Evolutionary conservation across 1,284 basidiomycete genomes (phyloP).

Genomic region (Moniliophthora roreri): DNA sequence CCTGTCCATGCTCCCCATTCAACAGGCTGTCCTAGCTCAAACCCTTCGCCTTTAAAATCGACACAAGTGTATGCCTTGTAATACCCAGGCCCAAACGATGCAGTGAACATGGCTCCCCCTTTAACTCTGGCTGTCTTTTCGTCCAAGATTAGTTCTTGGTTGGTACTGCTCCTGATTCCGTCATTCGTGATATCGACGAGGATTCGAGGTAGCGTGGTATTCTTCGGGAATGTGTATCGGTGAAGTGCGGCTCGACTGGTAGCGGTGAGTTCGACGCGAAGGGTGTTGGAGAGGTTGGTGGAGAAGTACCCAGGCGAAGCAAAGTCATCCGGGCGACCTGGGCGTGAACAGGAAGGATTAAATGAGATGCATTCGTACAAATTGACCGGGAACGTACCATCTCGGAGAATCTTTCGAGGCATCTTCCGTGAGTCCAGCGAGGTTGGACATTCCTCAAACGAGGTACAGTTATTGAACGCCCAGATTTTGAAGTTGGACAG

Average conservation of each 20-base stretch:
- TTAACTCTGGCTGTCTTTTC: constrained; percentile 43
- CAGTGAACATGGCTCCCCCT: constrained; percentile 35
- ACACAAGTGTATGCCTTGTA: constrained; percentile 60
- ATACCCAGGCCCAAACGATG: constrained; percentile 45
- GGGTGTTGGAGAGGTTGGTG: constrained; percentile 53
- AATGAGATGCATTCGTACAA: too few species aligned
- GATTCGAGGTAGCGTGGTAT: constrained; percentile 44
- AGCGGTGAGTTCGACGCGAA: constrained; percentile 59
- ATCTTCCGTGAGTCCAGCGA: constrained; percentile 44
- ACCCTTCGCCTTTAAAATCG: constrained; percentile 58
- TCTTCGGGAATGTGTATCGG: constrained; percentile 48
- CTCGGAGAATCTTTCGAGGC: constrained; percentile 38
- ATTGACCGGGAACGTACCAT: constrained; percentile 45
- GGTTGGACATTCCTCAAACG: constrained; percentile 50
- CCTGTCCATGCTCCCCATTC: constrained; percentile 59
- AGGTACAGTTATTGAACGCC: constrained; percentile 48
- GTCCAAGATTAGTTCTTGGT: constrained; percentile 45
- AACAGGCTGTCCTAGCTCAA: constrained; percentile 39
- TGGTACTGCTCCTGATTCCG: constrained; percentile 47
- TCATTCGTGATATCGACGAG: constrained; percentile 61
- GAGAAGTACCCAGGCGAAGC: constrained; percentile 66
- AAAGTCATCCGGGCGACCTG: constrained; percentile 59
- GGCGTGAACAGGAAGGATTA: too few species aligned
- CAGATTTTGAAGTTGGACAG: constrained; percentile 65
- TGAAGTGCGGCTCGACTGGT: constrained; percentile 57